Evolutionary conservation across 2,329 filamentous ascomycete species (phyloP), one percentile per base, ranked within the genome.

Genomic region (Ascochyta fabae): DNA sequence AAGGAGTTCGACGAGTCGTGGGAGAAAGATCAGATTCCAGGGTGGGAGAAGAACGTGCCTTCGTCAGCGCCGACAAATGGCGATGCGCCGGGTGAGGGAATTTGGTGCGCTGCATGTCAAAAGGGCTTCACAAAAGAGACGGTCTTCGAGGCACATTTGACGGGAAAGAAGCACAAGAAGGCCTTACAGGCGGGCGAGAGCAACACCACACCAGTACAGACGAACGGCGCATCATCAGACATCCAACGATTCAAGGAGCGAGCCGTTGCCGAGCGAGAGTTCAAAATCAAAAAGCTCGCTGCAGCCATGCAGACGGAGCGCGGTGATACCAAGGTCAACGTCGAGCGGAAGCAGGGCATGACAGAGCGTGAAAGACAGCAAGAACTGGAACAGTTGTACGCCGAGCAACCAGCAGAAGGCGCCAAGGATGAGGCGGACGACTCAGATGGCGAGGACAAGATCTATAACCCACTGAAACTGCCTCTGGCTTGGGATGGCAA

Each of bases 401-500:
- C 84, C 0, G 86, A 89, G 64, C 79, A 82, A 29, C 75, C 78
- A 0, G 82, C 83, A 71, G 61, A 58, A 4, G 83, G 84, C 7
- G 83, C 83, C 0, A 85, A 84, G 0, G 87, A 88, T 1, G 78
- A 80, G 0, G 86, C 86, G 10, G 89, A 92, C 0, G 90, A 89
- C 0, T 73, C 92, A 13, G 90, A 75, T 7, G 69, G 69, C 47
- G 91, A 94, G 39, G 92, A 96, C 62, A 93, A 88, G 72, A 90
- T 98, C 56, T 97, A 98, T 82, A 99, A 99, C 75, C 95, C 95
- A 0, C 84, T 99, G 63, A 99, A 99, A 73, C 83, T 99, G 2
- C 95, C 95, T 0, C 83, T 99, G 7, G 94, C 92, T 2, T 99
- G 96, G 96, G 95, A 99, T 65, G 95, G 96, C 66, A 99, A 99